phyloP scores from a whole-genome alignment of 257 asterid species.

The Fraxinus pennsylvanica region DNA sequence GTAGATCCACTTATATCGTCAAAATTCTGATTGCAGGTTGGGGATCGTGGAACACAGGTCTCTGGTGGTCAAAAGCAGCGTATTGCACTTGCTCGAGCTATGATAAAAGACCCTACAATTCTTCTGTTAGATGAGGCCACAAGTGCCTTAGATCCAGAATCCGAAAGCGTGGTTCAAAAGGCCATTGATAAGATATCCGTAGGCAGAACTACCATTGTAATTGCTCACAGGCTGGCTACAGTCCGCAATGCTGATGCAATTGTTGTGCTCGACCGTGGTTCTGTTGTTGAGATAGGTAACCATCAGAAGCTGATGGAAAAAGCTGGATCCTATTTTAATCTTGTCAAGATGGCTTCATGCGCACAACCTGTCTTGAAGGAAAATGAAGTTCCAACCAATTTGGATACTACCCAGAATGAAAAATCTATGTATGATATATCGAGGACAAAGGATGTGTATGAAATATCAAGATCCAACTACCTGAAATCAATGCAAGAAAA shows the following conservation, averaged over 20 bases:
- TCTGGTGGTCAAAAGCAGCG: constrained; percentile 93
- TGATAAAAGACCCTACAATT: constrained; percentile 68
- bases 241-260: constrained; percentile 67
- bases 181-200: constrained; percentile 72
- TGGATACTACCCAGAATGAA: constrained; percentile 27
- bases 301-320: constrained; percentile 66
- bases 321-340: constrained; percentile 58
- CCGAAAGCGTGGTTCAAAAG: constrained; percentile 67
- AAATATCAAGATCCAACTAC: constrained; percentile 42
- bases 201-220: constrained; percentile 68
- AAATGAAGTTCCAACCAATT: constrained; percentile 27
- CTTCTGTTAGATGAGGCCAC: constrained; percentile 89
- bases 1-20: background rate
- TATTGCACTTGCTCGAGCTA: constrained; percentile 81
- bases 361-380: constrained; percentile 39
- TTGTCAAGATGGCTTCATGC: constrained; percentile 69
- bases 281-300: constrained; percentile 69
- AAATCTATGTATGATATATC: constrained; percentile 28
- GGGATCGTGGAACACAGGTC: constrained; percentile 76
- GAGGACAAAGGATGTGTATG: constrained; percentile 32
- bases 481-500: constrained; percentile 35
- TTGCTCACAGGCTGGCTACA: constrained; percentile 82
- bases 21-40: constrained; percentile 49
- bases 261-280: constrained; percentile 66
- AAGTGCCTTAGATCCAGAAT: constrained; percentile 76